Evolutionary conservation across 2,329 filamentous ascomycete genomes (phyloP), one percentile per base, ranked within the genome.

Genomic region (Aspergillus terreus): DNA sequence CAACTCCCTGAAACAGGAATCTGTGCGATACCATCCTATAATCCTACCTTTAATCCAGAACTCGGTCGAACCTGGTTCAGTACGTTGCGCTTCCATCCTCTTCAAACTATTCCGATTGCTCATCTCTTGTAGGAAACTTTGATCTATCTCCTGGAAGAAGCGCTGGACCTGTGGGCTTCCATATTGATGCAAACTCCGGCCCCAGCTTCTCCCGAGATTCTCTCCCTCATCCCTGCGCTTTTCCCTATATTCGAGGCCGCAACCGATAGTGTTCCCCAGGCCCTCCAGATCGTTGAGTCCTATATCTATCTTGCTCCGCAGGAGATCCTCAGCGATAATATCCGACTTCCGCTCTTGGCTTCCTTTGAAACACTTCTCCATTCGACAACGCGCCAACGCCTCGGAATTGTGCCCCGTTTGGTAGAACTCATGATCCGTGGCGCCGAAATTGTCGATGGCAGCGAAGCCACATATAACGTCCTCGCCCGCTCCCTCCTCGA

Each of bases 101-200:
- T 27, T 41, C 14, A 12, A 44, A 42, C 14, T 17, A 41, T 38
- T 23, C 51, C 51, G 46, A 58, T 50, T 43, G 53, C 25, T 27
- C 23, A 38, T 19, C 7, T 46, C 27, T 7, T 30, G 3, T 30
- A 78, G 75, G 80, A 82, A 36, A 78, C 88, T 40, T 84, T 89
- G 59, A 74, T 92, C 2, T 94, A 95, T 63, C 82, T 99, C 10
- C 83, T 96, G 11, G 94, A 97, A 55, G 94, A 99, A 67, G 89
- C 90, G 0, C 77, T 97, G 12, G 92, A 96, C 50, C 81, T 99
- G 3, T 97, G 92, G 92, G 80, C 82, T 32, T 83, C 87, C 2
- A 83, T 96, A 10, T 71, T 92, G 35, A 77, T 78, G 56, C 83
- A 90, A 62, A 85, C 84, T 52, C 78, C 80, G 6, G 73, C 82